Conservation (phyloP, 2,329 filamentous ascomycete genomes). For the Sporothrix brasiliensis region DNA sequence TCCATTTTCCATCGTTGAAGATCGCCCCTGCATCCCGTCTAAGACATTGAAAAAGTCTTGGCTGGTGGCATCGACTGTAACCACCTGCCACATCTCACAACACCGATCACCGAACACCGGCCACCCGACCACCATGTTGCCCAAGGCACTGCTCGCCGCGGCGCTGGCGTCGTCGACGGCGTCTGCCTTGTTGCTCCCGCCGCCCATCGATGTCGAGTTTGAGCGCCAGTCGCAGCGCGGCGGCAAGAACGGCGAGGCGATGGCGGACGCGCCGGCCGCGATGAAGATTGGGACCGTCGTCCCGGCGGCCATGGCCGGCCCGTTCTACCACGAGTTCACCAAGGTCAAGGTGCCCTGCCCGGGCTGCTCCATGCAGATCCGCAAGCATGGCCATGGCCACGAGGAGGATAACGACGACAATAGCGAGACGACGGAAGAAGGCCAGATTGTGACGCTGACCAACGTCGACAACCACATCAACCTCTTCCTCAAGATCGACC, state of each 20-base stretch:
- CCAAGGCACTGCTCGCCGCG: conserved; percentile 51
- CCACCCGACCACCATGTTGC: conserved; percentile 39
- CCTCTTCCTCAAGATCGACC: conserved; percentile 59
- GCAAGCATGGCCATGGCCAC: conserved; percentile 32
- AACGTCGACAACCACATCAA: conserved; percentile 49
- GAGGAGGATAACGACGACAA: background rate
- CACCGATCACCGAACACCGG: background rate
- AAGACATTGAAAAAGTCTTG: conserved; percentile 4
- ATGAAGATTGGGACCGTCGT: background rate
- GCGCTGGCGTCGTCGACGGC: conserved; percentile 46
- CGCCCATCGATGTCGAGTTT: conserved; percentile 50
- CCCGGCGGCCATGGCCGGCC: conserved; percentile 43
- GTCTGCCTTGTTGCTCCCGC: conserved; percentile 58
- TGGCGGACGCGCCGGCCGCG: no score
- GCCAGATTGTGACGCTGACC: conserved; percentile 38
- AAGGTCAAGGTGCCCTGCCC: conserved; percentile 54
- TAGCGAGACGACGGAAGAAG: conserved; percentile 30
- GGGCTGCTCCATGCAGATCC: conserved; percentile 53
- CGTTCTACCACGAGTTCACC: conserved; percentile 47
- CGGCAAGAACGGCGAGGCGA: conserved; percentile 2
- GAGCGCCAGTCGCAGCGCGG: background rate
- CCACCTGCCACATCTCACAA: background rate
- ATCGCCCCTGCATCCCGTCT: background rate
- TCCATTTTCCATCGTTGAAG: background rate
- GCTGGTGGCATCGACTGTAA: background rate